Conservation (phyloP, 306 rosid species). For the Potentilla sterilis region DNA sequence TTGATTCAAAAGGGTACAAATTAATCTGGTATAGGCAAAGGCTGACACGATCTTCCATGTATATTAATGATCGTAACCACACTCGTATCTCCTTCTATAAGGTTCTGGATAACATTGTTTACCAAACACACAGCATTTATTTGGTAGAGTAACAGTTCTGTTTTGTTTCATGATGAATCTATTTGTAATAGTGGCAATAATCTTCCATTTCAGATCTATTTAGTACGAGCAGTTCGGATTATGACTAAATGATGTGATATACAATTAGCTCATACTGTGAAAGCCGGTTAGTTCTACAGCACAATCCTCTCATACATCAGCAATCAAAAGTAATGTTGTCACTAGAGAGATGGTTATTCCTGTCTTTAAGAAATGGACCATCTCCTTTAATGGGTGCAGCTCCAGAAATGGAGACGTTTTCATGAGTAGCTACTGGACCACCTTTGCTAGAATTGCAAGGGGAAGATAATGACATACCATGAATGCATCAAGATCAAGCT, state of each 20-base stretch:
- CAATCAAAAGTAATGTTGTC: background rate
- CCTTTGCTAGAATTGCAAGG: background rate
- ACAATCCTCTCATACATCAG: background rate
- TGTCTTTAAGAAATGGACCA: conserved; percentile 16
- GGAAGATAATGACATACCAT: conserved; percentile 28
- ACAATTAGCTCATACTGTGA: background rate
- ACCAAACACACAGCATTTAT: background rate
- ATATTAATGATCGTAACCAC: background rate
- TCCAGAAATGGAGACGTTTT: background rate
- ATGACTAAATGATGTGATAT: background rate
- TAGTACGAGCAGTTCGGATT: background rate
- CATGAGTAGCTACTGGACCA: conserved; percentile 35
- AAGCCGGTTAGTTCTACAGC: background rate
- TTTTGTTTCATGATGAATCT: background rate
- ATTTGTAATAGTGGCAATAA: background rate
- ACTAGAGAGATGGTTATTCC: background rate
- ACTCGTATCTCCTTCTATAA: background rate
- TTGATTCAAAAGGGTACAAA: background rate
- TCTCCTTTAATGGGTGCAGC: conserved; percentile 14
- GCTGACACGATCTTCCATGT: background rate
- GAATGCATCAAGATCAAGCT: conserved; percentile 20
- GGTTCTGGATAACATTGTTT: background rate
- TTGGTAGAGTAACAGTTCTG: background rate
- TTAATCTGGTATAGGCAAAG: background rate
- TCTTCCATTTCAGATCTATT: background rate